Evolutionary conservation across 2,329 filamentous ascomycete species (phyloP).

Genomic region (Curvularia eragrostidis): DNA sequence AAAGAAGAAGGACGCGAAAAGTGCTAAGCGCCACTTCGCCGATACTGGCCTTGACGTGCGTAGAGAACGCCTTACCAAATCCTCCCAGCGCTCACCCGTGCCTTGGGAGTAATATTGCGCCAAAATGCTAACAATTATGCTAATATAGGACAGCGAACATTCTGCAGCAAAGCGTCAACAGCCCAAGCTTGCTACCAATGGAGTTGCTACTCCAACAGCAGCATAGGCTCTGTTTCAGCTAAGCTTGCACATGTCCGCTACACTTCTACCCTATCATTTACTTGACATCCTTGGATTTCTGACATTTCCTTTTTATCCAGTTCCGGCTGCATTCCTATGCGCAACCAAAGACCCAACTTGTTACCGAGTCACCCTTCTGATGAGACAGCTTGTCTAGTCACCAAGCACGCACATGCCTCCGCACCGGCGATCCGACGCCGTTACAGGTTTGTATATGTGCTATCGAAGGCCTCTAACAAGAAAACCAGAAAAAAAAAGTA

Average conservation of each 20-base stretch:
- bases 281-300: conserved; percentile 28
- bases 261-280: conserved; percentile 18
- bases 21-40: conserved; percentile 53
- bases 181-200: conserved; percentile 39
- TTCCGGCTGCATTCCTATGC: conserved; percentile 28
- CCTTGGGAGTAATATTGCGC: conserved; percentile 28
- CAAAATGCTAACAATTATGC: conserved; percentile 44
- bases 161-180: conserved; percentile 43
- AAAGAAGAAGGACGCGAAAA: conserved; percentile 41
- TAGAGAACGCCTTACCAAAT: conserved; percentile 35
- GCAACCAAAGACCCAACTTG: conserved; percentile 19
- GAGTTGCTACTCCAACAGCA: conserved; percentile 37
- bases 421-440: conserved; percentile 15
- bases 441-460: conserved; percentile 27
- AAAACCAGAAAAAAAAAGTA: conserved; percentile 40
- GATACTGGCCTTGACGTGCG: conserved; percentile 57
- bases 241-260: conserved; percentile 43
- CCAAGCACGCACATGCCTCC: conserved; percentile 4
- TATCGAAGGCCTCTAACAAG: conserved; percentile 24
- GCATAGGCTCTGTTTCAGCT: conserved; percentile 39
- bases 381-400: not conserved
- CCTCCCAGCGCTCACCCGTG: conserved; percentile 25
- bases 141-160: conserved; percentile 48
- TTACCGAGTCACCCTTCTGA: conserved; percentile 21
- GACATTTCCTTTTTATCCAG: conserved; percentile 34